Evolutionary conservation across 352 stramenopile species (phyloP).

Genomic region (Phytopythium helicoides): DNA sequence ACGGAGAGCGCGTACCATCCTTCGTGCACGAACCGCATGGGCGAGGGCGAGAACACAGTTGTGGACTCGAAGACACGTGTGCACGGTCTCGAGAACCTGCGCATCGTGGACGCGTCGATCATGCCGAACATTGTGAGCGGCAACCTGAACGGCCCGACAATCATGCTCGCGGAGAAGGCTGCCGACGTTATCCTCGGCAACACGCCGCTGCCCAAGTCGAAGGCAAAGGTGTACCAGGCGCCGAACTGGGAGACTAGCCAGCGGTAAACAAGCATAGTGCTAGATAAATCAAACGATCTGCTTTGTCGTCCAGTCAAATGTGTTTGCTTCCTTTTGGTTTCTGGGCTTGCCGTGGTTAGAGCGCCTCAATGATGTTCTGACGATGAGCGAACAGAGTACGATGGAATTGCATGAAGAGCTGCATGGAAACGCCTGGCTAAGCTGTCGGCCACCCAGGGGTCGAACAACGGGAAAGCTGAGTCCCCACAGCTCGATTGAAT

Average conservation of each 20-base stretch:
- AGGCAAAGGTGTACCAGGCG: conserved; percentile 64
- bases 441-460: too few relatives aligned
- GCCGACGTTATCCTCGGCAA: conserved; percentile 90
- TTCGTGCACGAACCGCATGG: conserved; percentile 90
- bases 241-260: conserved; percentile 75
- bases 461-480: too few relatives aligned
- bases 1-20: conserved; percentile 88
- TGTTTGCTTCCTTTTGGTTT: too few relatives aligned
- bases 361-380: too few relatives aligned
- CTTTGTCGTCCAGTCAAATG: too few relatives aligned
- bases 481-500: too few relatives aligned
- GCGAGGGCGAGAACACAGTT: conserved; percentile 77
- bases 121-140: conserved; percentile 94
- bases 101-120: conserved; percentile 91
- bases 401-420: too few relatives aligned
- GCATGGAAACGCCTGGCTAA: too few relatives aligned
- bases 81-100: conserved; percentile 84
- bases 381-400: too few relatives aligned
- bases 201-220: conserved; percentile 65
- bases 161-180: conserved; percentile 93
- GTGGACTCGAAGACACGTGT: conserved; percentile 88
- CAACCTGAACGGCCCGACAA: conserved; percentile 93
- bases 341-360: too few relatives aligned
- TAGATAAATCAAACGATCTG: conserved; percentile 1
- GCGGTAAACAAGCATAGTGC: conserved; percentile 46